phyloP scores from a whole-genome alignment of 805 yeast genomes.

The Tetrapisispora phaffii region DNA sequence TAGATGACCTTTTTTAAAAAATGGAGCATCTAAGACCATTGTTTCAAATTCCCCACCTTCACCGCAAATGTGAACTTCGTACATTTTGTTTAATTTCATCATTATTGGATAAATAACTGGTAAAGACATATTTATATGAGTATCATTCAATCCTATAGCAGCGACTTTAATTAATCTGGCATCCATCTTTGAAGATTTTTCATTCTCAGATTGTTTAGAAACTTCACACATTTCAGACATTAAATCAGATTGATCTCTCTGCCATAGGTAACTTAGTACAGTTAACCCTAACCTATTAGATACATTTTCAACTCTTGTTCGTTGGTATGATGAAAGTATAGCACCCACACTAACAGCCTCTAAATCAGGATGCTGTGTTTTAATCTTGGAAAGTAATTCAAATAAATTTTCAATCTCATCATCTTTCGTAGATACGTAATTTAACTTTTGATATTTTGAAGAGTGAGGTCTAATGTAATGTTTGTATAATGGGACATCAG shows the following conservation, averaged over 20 bases:
- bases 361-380: conserved; percentile 52
- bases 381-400: conserved; percentile 40
- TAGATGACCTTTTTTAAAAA: conserved; percentile 49
- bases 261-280: conserved; percentile 80
- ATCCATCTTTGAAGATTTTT: conserved; percentile 35
- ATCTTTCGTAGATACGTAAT: conserved; percentile 53
- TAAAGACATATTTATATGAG: conserved; percentile 61
- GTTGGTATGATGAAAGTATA: conserved; percentile 86
- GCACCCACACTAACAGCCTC: conserved; percentile 94
- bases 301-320: conserved; percentile 87
- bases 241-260: conserved; percentile 66
- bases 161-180: conserved; percentile 90
- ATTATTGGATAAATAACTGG: conserved; percentile 52
- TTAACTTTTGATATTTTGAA: conserved; percentile 55
- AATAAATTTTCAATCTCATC: conserved; percentile 88
- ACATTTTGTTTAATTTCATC: conserved; percentile 45
- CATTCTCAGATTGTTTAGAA: conserved; percentile 20
- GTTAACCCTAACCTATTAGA: conserved; percentile 64
- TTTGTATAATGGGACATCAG: conserved; percentile 73
- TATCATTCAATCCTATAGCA: conserved; percentile 65
- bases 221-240: conserved; percentile 67
- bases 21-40: conserved; percentile 81
- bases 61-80: conserved; percentile 90
- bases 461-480: conserved; percentile 47
- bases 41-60: conserved; percentile 99